Evolutionary conservation across 441 rosid species (phyloP).

Genomic region (Geranium incanum): DNA sequence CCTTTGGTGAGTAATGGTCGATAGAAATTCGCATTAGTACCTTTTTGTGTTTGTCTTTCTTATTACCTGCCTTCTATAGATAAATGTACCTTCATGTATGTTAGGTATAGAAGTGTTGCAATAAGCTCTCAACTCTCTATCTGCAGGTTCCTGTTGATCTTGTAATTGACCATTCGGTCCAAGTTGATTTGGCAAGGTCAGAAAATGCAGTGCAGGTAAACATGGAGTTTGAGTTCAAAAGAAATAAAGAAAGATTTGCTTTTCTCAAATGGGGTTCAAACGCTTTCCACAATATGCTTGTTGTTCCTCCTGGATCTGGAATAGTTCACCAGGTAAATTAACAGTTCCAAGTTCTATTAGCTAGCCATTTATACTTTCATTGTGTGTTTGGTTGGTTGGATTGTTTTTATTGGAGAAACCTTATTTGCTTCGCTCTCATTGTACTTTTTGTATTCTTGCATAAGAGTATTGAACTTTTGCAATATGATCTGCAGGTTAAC

Average conservation of each 20-base stretch:
- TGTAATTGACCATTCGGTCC: slow-evolving; percentile 71
- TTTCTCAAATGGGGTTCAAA: slow-evolving; percentile 74
- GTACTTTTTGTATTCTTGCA: neutral
- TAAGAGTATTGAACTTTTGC: slow-evolving; percentile 13
- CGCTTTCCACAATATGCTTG: slow-evolving; percentile 66
- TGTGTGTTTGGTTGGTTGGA: neutral
- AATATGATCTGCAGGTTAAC: slow-evolving; percentile 40
- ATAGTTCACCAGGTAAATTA: slow-evolving; percentile 62
- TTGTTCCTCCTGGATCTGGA: slow-evolving; percentile 41
- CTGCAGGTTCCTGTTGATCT: slow-evolving; percentile 72
- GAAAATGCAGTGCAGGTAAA: slow-evolving; percentile 70
- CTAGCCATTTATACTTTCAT: neutral
- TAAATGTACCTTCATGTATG: slow-evolving; percentile 7
- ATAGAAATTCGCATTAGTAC: neutral
- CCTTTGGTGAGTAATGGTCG: slow-evolving; percentile 38
- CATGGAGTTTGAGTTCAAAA: slow-evolving; percentile 59
- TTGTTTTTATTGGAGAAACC: neutral
- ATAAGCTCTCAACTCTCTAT: neutral
- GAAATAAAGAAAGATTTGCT: slow-evolving; percentile 63
- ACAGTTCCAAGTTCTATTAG: neutral
- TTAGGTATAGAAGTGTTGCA: neutral
- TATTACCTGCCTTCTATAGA: neutral
- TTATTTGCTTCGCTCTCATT: neutral
- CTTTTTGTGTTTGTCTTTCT: neutral
- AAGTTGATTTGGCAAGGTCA: slow-evolving; percentile 64